Evolutionary conservation across 805 yeast species (phyloP).

Genomic region (Barnettozyma californica): DNA sequence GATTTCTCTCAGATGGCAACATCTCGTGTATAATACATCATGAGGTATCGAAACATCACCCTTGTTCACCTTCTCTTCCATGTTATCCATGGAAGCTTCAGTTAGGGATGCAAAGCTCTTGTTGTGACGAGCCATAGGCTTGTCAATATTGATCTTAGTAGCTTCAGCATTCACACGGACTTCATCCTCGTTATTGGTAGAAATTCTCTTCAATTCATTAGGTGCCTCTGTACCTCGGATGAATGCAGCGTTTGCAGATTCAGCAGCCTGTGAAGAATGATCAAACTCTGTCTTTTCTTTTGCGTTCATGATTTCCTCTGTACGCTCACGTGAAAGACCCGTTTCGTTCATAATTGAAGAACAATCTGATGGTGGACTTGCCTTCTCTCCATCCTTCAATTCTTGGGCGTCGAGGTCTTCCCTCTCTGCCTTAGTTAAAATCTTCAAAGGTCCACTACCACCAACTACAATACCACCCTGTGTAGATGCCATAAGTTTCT

Average conservation of each 20-base stretch:
- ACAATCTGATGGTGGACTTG: not conserved
- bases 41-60: slow-evolving; percentile 34
- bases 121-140: slow-evolving; percentile 37
- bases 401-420: slow-evolving; percentile 7
- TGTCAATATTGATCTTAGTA: slow-evolving; percentile 35
- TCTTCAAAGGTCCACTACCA: slow-evolving; percentile 62
- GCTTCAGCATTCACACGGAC: slow-evolving; percentile 30
- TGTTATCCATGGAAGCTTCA: slow-evolving; percentile 13
- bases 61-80: slow-evolving; percentile 25
- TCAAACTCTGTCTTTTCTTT: slow-evolving; percentile 1
- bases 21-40: slow-evolving; percentile 80
- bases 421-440: slow-evolving; percentile 28
- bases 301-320: not conserved
- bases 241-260: slow-evolving; percentile 34
- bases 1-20: slow-evolving; percentile 89
- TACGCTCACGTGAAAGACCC: not conserved
- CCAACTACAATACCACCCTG: slow-evolving; percentile 77
- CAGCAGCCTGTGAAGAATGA: slow-evolving; percentile 29
- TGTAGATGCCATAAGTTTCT: slow-evolving; percentile 35
- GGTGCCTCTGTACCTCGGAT: slow-evolving; percentile 32
- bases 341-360: not conserved
- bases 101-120: slow-evolving; percentile 26
- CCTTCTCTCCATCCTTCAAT: not conserved
- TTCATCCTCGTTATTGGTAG: slow-evolving; percentile 34
- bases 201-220: slow-evolving; percentile 24